Base-by-base conservation (phyloP, 257 asterid genomes). In the Asclepias syriaca region DNA sequence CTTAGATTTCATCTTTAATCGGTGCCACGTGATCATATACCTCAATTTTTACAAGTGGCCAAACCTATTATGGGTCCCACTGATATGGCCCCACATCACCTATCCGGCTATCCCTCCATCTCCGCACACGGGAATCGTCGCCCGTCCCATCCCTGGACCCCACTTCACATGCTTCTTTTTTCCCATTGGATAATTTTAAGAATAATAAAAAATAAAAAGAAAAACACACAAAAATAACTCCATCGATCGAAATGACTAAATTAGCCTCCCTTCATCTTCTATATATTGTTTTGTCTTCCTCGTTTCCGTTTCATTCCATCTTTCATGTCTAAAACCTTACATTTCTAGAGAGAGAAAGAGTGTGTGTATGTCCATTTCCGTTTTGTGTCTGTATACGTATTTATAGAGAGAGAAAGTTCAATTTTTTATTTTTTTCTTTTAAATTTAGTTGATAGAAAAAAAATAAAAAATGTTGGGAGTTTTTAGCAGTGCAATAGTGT, bases 401-500 rank as follows among this genome's bases (percentile, higher is more conserved):
- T 71, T 16, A 39, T 53, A 67, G 51, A 65, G 75, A 72, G 76
- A 77, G 72, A 75, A 69, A 34, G 22, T 12, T 56, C 4, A 19
- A 9, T 9, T 54, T 19, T 19, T 19, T 19, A 0, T 54, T 54
- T 18, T 53, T 53, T 0, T 5, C 1, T 49, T 53, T 15, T 53
- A 0, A 6, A 16, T 53, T 53, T 4, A 50, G 18, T 43, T 29
- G 68, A 8, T 57, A 66, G 69, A 75, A 57, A 71, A 54, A 80
- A 65, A 27, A 0, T 2, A 2, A 34, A 34, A 34, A 34, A 93
- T 93, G 98, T 83, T 93, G 82, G 98, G 98, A 78, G 92, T 92
- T 1, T 95, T 95, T 74, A 92, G 96, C 89, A 85, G 89, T 77
- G 80, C 92, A 32, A 78, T 95, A 43, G 84, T 95, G 80, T 80